Conservation (phyloP, 1,284 basidiomycete genomes). For the Naganishia liquefaciens region DNA sequence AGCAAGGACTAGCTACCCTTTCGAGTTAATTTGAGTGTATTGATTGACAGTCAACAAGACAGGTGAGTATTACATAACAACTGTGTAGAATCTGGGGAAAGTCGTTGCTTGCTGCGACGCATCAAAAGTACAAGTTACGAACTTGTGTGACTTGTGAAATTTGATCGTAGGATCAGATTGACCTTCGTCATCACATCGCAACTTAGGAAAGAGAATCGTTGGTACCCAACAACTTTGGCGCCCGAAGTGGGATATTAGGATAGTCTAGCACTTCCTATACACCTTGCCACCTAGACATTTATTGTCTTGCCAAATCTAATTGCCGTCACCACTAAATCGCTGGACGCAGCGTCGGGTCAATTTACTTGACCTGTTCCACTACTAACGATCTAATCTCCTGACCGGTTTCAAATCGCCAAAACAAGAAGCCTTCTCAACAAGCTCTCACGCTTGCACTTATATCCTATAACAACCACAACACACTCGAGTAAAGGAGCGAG, state of each 20-base stretch:
- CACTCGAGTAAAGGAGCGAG: conserved; percentile 14
- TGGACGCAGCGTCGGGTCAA: conserved; percentile 7
- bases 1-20: no score
- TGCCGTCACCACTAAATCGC: conserved; percentile 10
- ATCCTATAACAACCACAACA: not conserved
- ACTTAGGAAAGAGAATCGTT: not conserved
- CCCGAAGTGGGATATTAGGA: conserved; percentile 11
- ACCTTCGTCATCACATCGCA: not conserved
- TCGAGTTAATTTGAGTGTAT: no score
- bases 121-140: not conserved
- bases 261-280: conserved; percentile 18
- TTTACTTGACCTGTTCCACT: conserved; percentile 3
- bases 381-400: not conserved
- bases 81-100: no score
- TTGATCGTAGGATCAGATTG: not conserved
- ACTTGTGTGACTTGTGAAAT: not conserved
- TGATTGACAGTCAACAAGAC: no score
- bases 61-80: no score
- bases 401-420: not conserved
- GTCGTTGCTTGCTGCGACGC: no score
- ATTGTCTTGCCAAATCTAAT: conserved; percentile 13
- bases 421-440: not conserved
- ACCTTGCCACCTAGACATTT: conserved; percentile 12
- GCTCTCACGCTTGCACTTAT: not conserved
- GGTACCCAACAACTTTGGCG: conserved; percentile 10